Evolutionary conservation across 805 yeast genomes (phyloP), one percentile per base, ranked within the genome.

Genomic region (Kluyveromyces siamensis): DNA sequence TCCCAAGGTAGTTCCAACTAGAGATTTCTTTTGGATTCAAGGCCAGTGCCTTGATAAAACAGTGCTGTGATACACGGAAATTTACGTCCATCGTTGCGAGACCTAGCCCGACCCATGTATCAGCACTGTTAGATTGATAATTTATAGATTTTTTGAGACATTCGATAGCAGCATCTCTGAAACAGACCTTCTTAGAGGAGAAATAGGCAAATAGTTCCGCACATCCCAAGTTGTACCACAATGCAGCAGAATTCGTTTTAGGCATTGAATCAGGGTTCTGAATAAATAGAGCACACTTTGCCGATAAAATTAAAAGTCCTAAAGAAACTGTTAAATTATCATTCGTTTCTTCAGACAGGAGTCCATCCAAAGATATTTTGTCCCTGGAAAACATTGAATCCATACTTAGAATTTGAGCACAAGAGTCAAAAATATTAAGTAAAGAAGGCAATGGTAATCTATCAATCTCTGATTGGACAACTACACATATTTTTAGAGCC

Each of bases 21-120:
- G 69, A 68, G 3, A 83, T 77, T 48, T 85, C 86, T 47, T 79
- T 77, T 7, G 85, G 77, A 44, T 86, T 83, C 38, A 89, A 66
- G 0, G 86, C 73, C 2, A 82, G 68, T 0, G 97, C 90, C 53
- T 87, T 84, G 56, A 93, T 85, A 57, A 86, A 87, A 63, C 96
- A 88, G 67, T 93, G 99, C 66, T 93, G 99, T 0, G 97, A 73
- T 7, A 87, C 84, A 44, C 77, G 75, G 0, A 91, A 82, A 54
- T 80, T 84, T 4, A 72, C 65, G 2, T 79, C 68, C 48, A 82
- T 73, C 8, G 87, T 78, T 0, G 89, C 84, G 49, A 84, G 75
- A 13, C 98, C 99, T 27, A 91, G 71, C 0, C 86, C 83, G 47
- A 79, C 72, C 99, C 99, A 93, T 50, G 80, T 80, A 17, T 76